Percentiles rank a stretch among this genome's conserved stretches.
phyloP scores from a whole-genome alignment of 495 filamentous ascomycete genomes.

The Amphirosellinia nigrospora region DNA sequence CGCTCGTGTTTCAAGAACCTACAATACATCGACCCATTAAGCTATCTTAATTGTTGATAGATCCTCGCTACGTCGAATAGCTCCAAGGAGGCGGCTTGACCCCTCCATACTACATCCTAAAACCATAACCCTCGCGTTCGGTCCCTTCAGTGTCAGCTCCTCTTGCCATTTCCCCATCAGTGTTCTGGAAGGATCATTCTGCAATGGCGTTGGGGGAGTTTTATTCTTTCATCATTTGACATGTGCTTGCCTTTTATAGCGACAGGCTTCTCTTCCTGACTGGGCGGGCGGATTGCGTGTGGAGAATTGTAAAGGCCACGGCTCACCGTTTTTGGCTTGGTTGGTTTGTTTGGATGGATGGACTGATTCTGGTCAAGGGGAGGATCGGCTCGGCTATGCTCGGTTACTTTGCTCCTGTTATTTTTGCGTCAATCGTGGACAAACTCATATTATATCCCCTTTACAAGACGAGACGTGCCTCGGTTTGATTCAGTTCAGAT shows the following conservation, averaged over 20 bases:
- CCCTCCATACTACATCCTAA: neutral
- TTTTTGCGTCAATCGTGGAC: neutral
- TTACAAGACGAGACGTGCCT: neutral
- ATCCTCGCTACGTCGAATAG: neutral
- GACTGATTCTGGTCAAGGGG: neutral
- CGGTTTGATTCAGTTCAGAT: conserved; percentile 2
- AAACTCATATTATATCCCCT: conserved; percentile 11
- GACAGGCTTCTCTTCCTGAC: neutral
- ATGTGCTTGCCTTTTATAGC: conserved; percentile 20
- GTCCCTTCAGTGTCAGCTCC: conserved; percentile 19
- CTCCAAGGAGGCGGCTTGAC: neutral
- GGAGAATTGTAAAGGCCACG: conserved; percentile 5
- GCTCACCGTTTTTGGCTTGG: conserved; percentile 12
- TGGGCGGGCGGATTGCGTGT: conserved; percentile 7
- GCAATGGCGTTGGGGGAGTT: conserved; percentile 29
- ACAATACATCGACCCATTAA: conserved; percentile 4
- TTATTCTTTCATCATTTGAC: conserved; percentile 14
- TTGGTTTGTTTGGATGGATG: conserved; percentile 13
- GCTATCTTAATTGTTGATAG: conserved; percentile 9
- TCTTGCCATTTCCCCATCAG: conserved; percentile 25
- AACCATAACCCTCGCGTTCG: neutral
- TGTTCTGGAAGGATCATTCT: conserved; percentile 27
- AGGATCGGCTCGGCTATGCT: neutral
- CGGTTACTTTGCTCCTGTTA: conserved; percentile 1
- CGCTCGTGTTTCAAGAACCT: neutral